Conservation (phyloP, 306 rosid species). For the Cucumis cinereus region DNA sequence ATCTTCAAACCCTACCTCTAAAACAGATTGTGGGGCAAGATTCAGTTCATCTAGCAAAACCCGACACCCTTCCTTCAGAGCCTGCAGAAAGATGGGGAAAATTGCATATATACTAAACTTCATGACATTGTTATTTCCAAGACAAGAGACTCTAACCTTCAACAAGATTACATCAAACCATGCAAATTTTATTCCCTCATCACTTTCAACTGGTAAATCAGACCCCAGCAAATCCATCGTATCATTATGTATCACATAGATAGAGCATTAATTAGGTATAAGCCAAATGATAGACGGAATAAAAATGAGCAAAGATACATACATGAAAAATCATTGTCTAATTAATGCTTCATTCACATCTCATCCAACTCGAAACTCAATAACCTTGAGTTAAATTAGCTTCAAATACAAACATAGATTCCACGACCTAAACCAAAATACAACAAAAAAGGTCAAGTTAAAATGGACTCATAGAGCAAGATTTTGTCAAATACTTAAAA, state of each 20-base stretch:
- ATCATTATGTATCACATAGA: constrained; percentile 56
- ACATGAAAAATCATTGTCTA: too few species aligned
- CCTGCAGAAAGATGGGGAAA: constrained; percentile 39
- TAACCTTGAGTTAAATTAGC: too few species aligned
- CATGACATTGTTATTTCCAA: not conserved
- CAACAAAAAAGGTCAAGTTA: too few species aligned
- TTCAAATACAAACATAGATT: too few species aligned
- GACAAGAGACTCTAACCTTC: constrained; percentile 44
- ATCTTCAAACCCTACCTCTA: constrained; percentile 43
- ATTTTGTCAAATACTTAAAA: too few species aligned
- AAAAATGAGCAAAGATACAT: not conserved
- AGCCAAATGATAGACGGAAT: not conserved
- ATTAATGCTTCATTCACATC: too few species aligned
- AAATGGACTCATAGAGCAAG: too few species aligned
- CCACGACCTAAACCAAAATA: too few species aligned
- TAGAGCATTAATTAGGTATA: not conserved
- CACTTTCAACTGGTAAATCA: constrained; percentile 84
- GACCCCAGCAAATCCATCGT: constrained; percentile 94
- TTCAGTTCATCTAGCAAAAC: constrained; percentile 94
- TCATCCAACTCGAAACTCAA: too few species aligned
- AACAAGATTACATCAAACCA: constrained; percentile 93
- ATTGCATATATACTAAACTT: constrained; percentile 27
- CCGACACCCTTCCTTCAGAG: constrained; percentile 89
- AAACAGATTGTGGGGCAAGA: constrained; percentile 93
- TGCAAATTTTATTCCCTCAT: constrained; percentile 72